phyloP scores from a whole-genome alignment of 306 rosid genomes.

The Castanea sativa region DNA sequence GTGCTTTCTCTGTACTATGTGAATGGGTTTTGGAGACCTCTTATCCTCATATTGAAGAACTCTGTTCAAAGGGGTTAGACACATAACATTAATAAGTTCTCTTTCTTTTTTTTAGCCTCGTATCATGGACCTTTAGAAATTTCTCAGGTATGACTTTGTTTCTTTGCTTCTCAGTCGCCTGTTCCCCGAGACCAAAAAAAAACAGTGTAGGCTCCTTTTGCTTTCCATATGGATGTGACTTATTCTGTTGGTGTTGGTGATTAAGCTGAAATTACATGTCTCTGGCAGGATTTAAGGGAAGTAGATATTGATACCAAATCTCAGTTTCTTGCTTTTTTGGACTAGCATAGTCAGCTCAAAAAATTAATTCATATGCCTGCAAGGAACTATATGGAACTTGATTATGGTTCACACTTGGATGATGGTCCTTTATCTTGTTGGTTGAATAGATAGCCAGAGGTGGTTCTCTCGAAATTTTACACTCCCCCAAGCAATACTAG shows the following conservation, averaged over 20 bases:
- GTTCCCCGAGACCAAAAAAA: slow-evolving; percentile 35
- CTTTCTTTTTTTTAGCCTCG: slow-evolving; percentile 19
- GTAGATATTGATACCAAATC: too few relatives aligned
- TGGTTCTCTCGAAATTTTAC: too few relatives aligned
- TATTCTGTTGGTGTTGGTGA: slow-evolving; percentile 10
- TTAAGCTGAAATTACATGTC: too few relatives aligned
- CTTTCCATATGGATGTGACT: slow-evolving; percentile 22
- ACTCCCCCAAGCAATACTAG: too few relatives aligned
- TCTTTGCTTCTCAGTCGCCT: slow-evolving; percentile 66
- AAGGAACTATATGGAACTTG: too few relatives aligned
- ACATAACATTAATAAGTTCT: slow-evolving; percentile 11
- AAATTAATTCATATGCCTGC: too few relatives aligned
- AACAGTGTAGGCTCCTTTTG: slow-evolving; percentile 45
- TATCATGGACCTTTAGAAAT: slow-evolving; percentile 18
- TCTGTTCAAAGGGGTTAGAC: slow-evolving; percentile 60
- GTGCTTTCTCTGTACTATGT: slow-evolving; percentile 7
- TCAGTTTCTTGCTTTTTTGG: too few relatives aligned
- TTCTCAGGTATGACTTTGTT: slow-evolving; percentile 58
- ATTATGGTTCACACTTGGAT: too few relatives aligned
- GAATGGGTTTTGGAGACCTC: slow-evolving; percentile 51
- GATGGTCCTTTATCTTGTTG: too few relatives aligned
- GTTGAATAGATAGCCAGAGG: too few relatives aligned
- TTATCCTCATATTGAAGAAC: slow-evolving; percentile 41
- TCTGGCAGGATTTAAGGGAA: too few relatives aligned
- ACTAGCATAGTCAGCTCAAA: too few relatives aligned